Percentiles rank a stretch among this genome's conserved stretches.
Evolutionary conservation across 1,284 basidiomycete species (phyloP).

Genomic region (Ustilago crameri): DNA sequence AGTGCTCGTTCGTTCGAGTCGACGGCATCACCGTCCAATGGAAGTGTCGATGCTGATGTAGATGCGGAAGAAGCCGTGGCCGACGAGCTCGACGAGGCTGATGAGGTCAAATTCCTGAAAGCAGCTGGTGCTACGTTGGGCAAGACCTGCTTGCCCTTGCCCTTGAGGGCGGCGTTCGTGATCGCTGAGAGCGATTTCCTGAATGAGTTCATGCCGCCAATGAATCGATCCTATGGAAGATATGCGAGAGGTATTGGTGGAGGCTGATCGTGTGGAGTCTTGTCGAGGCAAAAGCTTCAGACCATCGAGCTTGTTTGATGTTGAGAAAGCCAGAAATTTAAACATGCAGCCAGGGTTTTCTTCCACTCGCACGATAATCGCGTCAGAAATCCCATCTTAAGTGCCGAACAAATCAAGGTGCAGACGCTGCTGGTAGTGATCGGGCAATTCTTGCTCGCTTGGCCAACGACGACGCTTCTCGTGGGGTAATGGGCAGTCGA

Average conservation of each 20-base stretch:
- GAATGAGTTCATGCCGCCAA: conserved; percentile 25
- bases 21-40: conserved; percentile 2
- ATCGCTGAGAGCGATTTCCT: conserved; percentile 15
- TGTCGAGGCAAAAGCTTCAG: neutral
- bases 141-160: conserved; percentile 31
- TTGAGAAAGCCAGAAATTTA: conserved; percentile 1
- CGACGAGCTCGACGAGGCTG: conserved; percentile 2
- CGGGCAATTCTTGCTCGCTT: too few relatives aligned
- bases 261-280: conserved; percentile 3
- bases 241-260: neutral
- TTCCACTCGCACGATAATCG: conserved; percentile 39
- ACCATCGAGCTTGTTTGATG: neutral
- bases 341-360: conserved; percentile 1
- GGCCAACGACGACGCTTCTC: too few relatives aligned
- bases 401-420: too few relatives aligned
- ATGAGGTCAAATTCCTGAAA: conserved; percentile 7
- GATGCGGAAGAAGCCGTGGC: conserved; percentile 16
- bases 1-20: conserved; percentile 61
- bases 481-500: too few relatives aligned
- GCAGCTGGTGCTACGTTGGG: conserved; percentile 9
- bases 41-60: conserved; percentile 7
- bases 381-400: too few relatives aligned
- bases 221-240: neutral
- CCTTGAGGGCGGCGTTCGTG: conserved; percentile 26
- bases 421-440: too few relatives aligned